Percentiles rank a stretch among this genome's conserved stretches.
These are phyloP conservation scores for Tetrahymena malaccensis DNA, from an alignment of 73 alveolate species.

Conservation along the genomic window DNA sequence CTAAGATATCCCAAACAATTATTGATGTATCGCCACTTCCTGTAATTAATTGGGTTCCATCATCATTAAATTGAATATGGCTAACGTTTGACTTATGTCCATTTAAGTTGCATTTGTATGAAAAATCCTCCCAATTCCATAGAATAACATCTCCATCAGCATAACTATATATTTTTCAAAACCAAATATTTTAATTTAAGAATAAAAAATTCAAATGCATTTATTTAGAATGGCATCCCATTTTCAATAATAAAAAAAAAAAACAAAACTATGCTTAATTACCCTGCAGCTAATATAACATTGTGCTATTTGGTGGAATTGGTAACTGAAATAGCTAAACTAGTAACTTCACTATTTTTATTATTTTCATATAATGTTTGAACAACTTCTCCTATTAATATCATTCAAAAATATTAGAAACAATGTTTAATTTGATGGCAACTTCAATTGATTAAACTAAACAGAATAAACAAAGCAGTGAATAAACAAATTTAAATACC, in stretches of 20 bases:
- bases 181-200: too few species aligned
- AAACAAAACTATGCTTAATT: background rate
- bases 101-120: background rate
- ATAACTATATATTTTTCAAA: background rate
- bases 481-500: background rate
- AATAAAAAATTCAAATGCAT: too few species aligned
- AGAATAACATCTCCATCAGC: background rate
- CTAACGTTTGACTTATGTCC: background rate
- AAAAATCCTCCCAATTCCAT: background rate
- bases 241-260: too few species aligned
- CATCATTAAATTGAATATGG: background rate
- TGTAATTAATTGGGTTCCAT: conserved; percentile 3
- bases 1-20: conserved; percentile 28
- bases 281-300: background rate
- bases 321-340: background rate
- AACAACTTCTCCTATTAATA: background rate
- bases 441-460: too few species aligned
- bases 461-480: too few species aligned
- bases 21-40: conserved; percentile 39
- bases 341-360: background rate
- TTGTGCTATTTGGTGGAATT: background rate
- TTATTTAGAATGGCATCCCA: too few species aligned
- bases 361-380: background rate
- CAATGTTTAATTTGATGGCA: too few species aligned
- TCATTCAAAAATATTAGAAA: background rate